These are phyloP conservation scores for Nymphaea thermarum DNA, from an alignment of 164 flowering plant genomes.

Conservation along the genomic window DNA sequence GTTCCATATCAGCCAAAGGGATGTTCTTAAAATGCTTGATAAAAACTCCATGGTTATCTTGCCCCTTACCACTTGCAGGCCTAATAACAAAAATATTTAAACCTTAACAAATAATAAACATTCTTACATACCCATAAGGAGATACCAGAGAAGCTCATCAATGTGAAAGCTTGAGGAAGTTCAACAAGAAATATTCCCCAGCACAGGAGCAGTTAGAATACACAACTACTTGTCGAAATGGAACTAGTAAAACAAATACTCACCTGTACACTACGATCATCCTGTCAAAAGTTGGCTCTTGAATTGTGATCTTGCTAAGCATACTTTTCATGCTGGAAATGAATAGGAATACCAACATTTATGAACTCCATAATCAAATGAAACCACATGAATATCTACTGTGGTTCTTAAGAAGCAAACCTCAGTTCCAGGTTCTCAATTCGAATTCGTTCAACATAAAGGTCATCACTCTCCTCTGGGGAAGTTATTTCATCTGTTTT, in stretches of 20 bases:
- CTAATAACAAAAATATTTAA: slow-evolving; percentile 15
- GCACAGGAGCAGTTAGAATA: too few relatives aligned
- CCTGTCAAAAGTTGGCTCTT: slow-evolving; percentile 95
- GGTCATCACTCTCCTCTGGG: slow-evolving; percentile 34
- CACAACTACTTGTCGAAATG: background rate
- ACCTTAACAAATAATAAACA: too few relatives aligned
- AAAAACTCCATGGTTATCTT: slow-evolving; percentile 65
- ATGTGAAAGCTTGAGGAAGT: too few relatives aligned
- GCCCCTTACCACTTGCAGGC: slow-evolving; percentile 39
- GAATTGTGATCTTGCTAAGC: slow-evolving; percentile 61
- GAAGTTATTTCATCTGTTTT: slow-evolving; percentile 47
- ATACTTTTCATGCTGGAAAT: slow-evolving; percentile 42
- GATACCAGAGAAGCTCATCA: too few relatives aligned
- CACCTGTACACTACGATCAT: slow-evolving; percentile 95
- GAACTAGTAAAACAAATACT: background rate
- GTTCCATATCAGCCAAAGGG: slow-evolving; percentile 99
- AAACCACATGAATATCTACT: too few relatives aligned
- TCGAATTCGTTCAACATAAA: slow-evolving; percentile 56
- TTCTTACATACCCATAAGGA: too few relatives aligned
- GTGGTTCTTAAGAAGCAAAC: slow-evolving; percentile 12
- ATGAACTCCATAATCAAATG: too few relatives aligned
- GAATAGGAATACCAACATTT: too few relatives aligned
- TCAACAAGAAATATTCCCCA: too few relatives aligned
- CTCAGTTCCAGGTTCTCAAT: slow-evolving; percentile 80
- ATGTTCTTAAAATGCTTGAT: slow-evolving; percentile 92